Percentiles rank a stretch among this genome's conserved stretches.
Conservation (phyloP, 805 yeast genomes). For the Lipomyces orientalis region DNA sequence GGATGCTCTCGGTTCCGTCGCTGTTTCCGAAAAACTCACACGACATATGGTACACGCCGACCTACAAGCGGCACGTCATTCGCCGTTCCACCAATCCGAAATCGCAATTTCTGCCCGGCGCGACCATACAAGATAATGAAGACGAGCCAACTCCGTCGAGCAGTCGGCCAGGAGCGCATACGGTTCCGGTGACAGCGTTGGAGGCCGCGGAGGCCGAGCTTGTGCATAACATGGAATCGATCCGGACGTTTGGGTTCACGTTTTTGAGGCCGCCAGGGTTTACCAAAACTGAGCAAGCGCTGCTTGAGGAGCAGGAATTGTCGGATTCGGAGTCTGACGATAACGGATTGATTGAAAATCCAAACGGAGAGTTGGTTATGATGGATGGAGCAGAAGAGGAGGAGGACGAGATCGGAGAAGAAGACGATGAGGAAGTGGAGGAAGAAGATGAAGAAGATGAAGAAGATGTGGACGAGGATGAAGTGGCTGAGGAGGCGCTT, state of each 20-base stretch:
- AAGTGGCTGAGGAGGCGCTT: conserved; percentile 36
- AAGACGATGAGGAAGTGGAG: conserved; percentile 40
- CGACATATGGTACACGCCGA: conserved; percentile 21
- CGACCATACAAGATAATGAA: conserved; percentile 11
- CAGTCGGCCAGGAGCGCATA: not conserved
- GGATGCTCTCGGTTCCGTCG: conserved; percentile 28
- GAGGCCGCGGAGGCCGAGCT: conserved; percentile 26
- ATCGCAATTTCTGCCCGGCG: conserved; percentile 22
- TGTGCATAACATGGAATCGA: conserved; percentile 33
- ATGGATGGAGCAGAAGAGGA: conserved; percentile 34
- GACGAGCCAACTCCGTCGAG: not conserved
- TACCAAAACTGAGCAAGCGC: conserved; percentile 55
- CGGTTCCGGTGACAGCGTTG: conserved; percentile 1
- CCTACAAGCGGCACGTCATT: conserved; percentile 15
- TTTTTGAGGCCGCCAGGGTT: conserved; percentile 65
- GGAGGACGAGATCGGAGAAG: conserved; percentile 41
- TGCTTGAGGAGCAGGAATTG: conserved; percentile 41
- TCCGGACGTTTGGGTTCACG: conserved; percentile 56
- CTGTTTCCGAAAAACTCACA: conserved; percentile 19
- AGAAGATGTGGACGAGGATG: conserved; percentile 38
- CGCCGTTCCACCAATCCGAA: conserved; percentile 16
- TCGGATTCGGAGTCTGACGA: conserved; percentile 44
- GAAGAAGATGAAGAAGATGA: conserved; percentile 32
- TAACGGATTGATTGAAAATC: conserved; percentile 46
- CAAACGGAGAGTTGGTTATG: conserved; percentile 33